A percentile compares a stretch with the other conserved stretches of the same genome.
phyloP scores from a whole-genome alignment of 306 rosid species.

The Trifolium fragiferum region DNA sequence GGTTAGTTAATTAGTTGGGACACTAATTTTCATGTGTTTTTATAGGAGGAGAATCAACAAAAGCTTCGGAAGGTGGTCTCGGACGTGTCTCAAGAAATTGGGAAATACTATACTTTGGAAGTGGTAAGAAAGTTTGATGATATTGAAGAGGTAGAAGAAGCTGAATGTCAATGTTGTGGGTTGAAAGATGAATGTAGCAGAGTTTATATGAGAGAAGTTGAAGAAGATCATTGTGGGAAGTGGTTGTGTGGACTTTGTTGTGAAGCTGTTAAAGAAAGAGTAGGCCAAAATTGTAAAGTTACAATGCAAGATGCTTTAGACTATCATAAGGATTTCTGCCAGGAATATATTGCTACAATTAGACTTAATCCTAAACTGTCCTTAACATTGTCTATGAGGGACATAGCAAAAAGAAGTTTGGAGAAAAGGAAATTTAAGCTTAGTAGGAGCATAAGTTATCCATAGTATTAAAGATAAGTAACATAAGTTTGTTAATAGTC shows the following conservation, averaged over 20 bases:
- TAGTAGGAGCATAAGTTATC: constrained; percentile 56
- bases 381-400: constrained; percentile 63
- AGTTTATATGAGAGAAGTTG: constrained; percentile 53
- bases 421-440: constrained; percentile 52
- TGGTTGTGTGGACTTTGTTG: constrained; percentile 89
- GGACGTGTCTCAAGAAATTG: constrained; percentile 51
- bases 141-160: constrained; percentile 57
- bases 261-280: constrained; percentile 68
- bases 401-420: constrained; percentile 56
- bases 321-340: constrained; percentile 57
- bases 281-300: constrained; percentile 9
- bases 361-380: constrained; percentile 73
- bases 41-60: constrained; percentile 43
- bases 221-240: constrained; percentile 49
- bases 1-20: background rate
- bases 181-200: constrained; percentile 67
- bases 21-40: constrained; percentile 3
- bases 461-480: constrained; percentile 27
- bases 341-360: constrained; percentile 50
- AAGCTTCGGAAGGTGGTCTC: constrained; percentile 54
- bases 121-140: constrained; percentile 14
- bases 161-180: constrained; percentile 71
- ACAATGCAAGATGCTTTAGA: constrained; percentile 54
- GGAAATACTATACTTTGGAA: constrained; percentile 31
- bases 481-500: no score